Evolutionary conservation across 1,139 yeast species (phyloP).

Genomic region (Torulaspora globosa): DNA sequence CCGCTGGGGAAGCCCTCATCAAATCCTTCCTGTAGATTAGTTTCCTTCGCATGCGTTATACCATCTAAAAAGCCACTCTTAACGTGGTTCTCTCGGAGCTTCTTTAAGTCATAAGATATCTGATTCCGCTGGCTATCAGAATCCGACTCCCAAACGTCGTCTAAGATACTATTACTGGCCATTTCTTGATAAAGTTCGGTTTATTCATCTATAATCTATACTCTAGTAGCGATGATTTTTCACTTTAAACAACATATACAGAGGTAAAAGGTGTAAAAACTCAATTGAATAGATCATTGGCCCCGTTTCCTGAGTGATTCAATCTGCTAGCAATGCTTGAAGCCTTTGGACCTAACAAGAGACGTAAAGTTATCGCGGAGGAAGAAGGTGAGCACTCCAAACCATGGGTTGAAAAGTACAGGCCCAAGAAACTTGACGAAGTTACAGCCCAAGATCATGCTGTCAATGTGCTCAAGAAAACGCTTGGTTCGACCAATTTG

Average conservation of each 20-base stretch:
- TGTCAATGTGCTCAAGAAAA: slow-evolving; percentile 74
- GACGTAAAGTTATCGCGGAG: slow-evolving; percentile 23
- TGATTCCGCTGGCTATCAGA: slow-evolving; percentile 13
- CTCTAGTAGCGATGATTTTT: neutral
- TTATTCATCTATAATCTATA: neutral
- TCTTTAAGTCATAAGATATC: slow-evolving; percentile 31
- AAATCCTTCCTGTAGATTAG: slow-evolving; percentile 71
- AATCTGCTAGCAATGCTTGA: slow-evolving; percentile 18
- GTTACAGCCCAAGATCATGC: slow-evolving; percentile 92
- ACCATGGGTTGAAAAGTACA: slow-evolving; percentile 40
- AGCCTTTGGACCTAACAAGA: slow-evolving; percentile 27
- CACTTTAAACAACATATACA: neutral
- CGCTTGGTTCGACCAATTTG: slow-evolving; percentile 71
- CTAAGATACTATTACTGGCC: slow-evolving; percentile 13
- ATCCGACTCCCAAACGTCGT: slow-evolving; percentile 35
- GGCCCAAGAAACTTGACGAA: slow-evolving; percentile 76
- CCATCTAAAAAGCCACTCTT: slow-evolving; percentile 89
- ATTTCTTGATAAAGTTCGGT: neutral
- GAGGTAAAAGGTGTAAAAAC: neutral
- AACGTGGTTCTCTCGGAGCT: slow-evolving; percentile 58
- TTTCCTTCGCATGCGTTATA: slow-evolving; percentile 62
- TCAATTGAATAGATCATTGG: neutral
- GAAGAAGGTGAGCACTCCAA: slow-evolving; percentile 27
- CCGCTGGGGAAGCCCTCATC: slow-evolving; percentile 77
- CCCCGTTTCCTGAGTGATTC: neutral